Evolutionary conservation across 202 grass and related monocot genomes (phyloP).

Genomic region (Brachypodium distachyon): DNA sequence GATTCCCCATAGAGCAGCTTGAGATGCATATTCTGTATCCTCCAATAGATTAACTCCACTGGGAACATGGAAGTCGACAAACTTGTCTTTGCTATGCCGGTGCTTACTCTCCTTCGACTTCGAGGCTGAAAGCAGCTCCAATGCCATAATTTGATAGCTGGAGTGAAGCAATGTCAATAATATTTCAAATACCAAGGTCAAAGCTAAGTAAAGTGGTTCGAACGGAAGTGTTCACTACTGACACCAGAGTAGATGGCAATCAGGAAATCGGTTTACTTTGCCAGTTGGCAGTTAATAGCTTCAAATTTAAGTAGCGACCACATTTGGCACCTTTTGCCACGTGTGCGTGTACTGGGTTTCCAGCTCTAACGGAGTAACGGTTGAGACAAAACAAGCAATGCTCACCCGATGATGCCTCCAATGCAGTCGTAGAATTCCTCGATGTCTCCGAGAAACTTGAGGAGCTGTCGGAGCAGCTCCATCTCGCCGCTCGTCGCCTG

Average conservation of each 20-base stretch:
- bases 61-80: conserved; percentile 78
- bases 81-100: conserved; percentile 28
- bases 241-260: neutral
- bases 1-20: conserved; percentile 91
- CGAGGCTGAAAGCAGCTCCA: conserved; percentile 57
- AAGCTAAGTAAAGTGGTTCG: conserved; percentile 6
- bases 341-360: neutral
- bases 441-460: conserved; percentile 61
- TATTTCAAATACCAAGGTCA: neutral
- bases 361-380: neutral
- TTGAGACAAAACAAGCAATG: conserved; percentile 2
- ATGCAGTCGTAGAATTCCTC: conserved; percentile 91
- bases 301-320: neutral
- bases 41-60: conserved; percentile 76
- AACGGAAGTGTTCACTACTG: neutral
- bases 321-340: neutral
- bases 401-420: conserved; percentile 93
- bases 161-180: conserved; percentile 5
- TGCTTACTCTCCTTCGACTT: conserved; percentile 36
- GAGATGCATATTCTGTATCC: conserved; percentile 74
- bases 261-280: neutral
- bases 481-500: conserved; percentile 13
- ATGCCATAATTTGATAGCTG: conserved; percentile 81
- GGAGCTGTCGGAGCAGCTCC: conserved; percentile 45
- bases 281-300: conserved; percentile 9